phyloP scores from a whole-genome alignment of 1,284 basidiomycete species.

The Puccinia coronata region DNA sequence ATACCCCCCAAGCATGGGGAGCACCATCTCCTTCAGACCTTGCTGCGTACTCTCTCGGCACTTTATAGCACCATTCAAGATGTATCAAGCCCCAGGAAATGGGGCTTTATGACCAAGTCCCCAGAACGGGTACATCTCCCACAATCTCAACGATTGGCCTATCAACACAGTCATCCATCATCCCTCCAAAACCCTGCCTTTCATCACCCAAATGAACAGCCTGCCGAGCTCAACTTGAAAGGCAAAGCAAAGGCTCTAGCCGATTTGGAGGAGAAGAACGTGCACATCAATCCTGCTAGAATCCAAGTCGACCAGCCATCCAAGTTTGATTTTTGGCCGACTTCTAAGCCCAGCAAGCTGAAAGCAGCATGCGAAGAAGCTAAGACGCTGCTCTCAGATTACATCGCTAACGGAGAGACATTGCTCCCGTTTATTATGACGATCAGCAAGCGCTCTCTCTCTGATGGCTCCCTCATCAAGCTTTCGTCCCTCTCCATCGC shows the following conservation, averaged over 20 bases:
- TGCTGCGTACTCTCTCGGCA: constrained; percentile 42
- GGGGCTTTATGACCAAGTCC: constrained; percentile 49
- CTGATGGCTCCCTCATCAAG: neutral
- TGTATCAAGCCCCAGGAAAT: constrained; percentile 44
- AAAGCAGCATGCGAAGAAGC: constrained; percentile 44
- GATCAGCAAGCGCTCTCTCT: constrained; percentile 18
- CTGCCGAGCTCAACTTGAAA: constrained; percentile 19
- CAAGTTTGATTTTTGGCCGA: constrained; percentile 32
- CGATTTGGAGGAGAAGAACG: neutral
- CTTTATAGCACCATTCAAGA: constrained; percentile 46
- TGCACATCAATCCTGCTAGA: neutral
- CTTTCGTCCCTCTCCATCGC: constrained; percentile 18
- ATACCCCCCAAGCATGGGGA: neutral
- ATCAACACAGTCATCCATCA: neutral
- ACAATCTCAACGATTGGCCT: neutral
- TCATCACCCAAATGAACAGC: neutral
- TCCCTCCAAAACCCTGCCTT: neutral
- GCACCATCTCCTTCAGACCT: constrained; percentile 42
- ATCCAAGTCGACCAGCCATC: constrained; percentile 12
- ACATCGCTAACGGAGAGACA: constrained; percentile 4
- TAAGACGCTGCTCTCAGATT: constrained; percentile 18
- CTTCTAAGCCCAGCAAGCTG: constrained; percentile 34
- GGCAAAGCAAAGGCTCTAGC: constrained; percentile 32
- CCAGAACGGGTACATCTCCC: constrained; percentile 46
- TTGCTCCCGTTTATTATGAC: constrained; percentile 23